These are phyloP conservation scores for Coniochaeta sp. DNA, from an alignment of 2,329 filamentous ascomycete species.

Conservation along the genomic window DNA sequence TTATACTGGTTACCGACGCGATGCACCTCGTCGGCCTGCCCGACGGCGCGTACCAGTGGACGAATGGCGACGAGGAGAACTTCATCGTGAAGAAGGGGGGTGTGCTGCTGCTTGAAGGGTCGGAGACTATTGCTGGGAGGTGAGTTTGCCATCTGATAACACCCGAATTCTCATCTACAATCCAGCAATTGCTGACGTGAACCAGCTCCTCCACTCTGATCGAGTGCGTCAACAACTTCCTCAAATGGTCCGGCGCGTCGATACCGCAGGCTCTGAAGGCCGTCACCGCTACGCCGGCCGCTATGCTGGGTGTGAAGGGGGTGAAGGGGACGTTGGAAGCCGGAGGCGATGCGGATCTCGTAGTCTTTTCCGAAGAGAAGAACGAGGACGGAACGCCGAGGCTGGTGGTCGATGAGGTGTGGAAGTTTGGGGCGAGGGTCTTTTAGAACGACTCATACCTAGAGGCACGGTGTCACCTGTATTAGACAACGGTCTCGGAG, in stretches of 20 bases:
- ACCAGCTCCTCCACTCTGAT: conserved; percentile 62
- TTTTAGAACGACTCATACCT: conserved; percentile 10
- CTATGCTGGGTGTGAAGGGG: conserved; percentile 62
- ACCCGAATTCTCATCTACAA: too few relatives aligned
- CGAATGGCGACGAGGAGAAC: conserved; percentile 56
- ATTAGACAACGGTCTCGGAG: not conserved
- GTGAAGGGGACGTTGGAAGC: conserved; percentile 59
- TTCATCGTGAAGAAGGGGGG: conserved; percentile 64
- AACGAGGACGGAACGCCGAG: conserved; percentile 34
- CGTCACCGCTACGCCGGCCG: conserved; percentile 70
- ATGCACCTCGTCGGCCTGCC: conserved; percentile 82
- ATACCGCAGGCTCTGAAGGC: conserved; percentile 63
- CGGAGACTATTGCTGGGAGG: conserved; percentile 72
- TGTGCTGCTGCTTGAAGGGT: conserved; percentile 68
- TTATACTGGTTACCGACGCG: conserved; percentile 86
- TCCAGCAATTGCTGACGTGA: not conserved
- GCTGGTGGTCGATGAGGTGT: conserved; percentile 66
- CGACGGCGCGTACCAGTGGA: conserved; percentile 82
- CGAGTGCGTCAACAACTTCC: conserved; percentile 76
- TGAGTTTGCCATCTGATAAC: conserved; percentile 24
- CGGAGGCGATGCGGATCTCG: conserved; percentile 62
- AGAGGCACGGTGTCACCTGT: not conserved
- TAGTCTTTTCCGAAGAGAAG: conserved; percentile 55
- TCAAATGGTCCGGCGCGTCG: conserved; percentile 62
- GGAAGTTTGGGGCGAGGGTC: conserved; percentile 65